Conservation (phyloP, 352 stramenopile genomes). For the Globisporangium spinosum region DNA sequence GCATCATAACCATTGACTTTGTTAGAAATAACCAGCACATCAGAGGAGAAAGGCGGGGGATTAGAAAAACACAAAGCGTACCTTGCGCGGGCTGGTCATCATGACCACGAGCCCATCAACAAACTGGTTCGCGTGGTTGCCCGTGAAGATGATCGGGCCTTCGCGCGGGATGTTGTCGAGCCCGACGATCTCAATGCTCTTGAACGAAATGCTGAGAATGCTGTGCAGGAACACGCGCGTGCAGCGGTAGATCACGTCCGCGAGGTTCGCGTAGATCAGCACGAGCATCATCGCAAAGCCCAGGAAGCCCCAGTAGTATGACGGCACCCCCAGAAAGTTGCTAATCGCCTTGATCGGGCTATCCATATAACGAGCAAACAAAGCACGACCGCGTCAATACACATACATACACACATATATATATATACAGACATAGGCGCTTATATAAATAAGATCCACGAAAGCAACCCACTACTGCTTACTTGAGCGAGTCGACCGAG, state of each 20-base stretch:
- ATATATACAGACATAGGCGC: neutral
- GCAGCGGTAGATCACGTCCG: conserved; percentile 77
- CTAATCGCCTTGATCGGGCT: conserved; percentile 82
- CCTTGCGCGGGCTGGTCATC: conserved; percentile 92
- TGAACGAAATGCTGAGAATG: conserved; percentile 98
- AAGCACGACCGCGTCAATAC: neutral
- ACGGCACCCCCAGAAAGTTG: conserved; percentile 62
- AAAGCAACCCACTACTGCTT: conserved; percentile 20
- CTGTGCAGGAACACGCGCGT: conserved; percentile 95
- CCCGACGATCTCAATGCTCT: conserved; percentile 95
- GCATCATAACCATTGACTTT: neutral
- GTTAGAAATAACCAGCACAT: neutral
- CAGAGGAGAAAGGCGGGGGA: neutral
- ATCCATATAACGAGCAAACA: neutral
- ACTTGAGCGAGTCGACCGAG: conserved; percentile 86
- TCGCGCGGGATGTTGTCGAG: conserved; percentile 94
- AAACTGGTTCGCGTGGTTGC: conserved; percentile 99
- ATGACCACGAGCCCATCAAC: conserved; percentile 96
- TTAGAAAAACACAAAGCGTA: conserved; percentile 13
- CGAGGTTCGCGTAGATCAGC: conserved; percentile 71
- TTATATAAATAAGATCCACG: conserved; percentile 2
- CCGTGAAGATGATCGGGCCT: conserved; percentile 96
- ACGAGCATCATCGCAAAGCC: conserved; percentile 61
- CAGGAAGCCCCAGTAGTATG: conserved; percentile 65
- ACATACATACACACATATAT: neutral